Evolutionary conservation across 2,329 filamentous ascomycete genomes (phyloP), one percentile per base, ranked within the genome.

Genomic region (Fusarium keratoplasticum): DNA sequence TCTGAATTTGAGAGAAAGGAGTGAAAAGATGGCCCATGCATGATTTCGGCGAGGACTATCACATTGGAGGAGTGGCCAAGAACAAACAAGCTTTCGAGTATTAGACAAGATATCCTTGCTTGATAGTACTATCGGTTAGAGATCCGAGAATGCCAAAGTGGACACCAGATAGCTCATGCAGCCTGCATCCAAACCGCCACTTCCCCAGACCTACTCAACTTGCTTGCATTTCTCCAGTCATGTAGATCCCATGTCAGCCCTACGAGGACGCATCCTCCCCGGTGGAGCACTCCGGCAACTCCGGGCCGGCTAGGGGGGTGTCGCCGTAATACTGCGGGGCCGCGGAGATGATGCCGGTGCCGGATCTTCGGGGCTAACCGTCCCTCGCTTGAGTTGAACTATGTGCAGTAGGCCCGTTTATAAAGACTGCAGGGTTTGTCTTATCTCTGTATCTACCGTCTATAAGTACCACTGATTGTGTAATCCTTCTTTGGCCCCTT

Each of bases 401-500:
- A 31, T 31, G 27, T 54, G 27, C 27, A 33, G 50, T 31, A 31
- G 27, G 10, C 50, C 50, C 27, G 10, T 54, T 20, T 7, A 14
- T n/a, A 54, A 29, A 52, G 25, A n/a, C 18, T 50, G 25, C 27
- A 54, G 50, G 50, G 27, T n/a, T 54, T 20, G 6, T 33, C 27
- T 54, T n/a, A 20, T 33, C 27, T 31, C 35, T 18, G 3, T 13
- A 6, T 70, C 52, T 77, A 82, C 63, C 89, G 81, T 50, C 75
- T 86, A 78, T 91, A 92, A 1, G 79, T 80, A 2, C 89, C 89
- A 10, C 83, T 80, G 62, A 92, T 90, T 0, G 84, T 89, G 78
- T 95, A 95, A 77, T 95, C 91, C 82, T 95, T 95, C 80, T 90
- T 90, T 3, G 93, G 93, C 0, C 93, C 93, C 29, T 88, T 89